A percentile compares a stretch with the other conserved stretches of the same genome.
Conservation (phyloP, 306 rosid species). For the Sicyos baderoa region DNA sequence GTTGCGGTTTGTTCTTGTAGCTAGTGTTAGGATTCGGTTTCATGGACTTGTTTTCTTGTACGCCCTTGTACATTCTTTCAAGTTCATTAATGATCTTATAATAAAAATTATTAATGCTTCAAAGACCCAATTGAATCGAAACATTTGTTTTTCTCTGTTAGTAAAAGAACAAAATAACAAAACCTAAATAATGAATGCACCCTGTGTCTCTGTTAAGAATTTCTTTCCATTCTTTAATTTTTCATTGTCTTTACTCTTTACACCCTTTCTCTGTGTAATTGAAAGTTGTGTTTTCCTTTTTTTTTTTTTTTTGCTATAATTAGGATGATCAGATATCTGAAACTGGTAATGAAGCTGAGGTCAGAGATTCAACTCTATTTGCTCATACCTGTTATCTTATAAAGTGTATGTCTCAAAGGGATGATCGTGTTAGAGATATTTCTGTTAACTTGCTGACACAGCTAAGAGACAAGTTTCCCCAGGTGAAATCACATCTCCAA, state of each 20-base stretch:
- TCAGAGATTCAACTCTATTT: conserved; percentile 63
- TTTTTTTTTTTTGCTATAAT: background rate
- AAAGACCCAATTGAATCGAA: background rate
- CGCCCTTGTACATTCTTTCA: background rate
- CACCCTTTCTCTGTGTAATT: conserved; percentile 19
- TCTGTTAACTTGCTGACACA: conserved; percentile 79
- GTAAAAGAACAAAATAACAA: background rate
- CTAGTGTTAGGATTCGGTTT: background rate
- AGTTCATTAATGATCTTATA: background rate
- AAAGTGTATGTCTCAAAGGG: conserved; percentile 78
- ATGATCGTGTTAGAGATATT: conserved; percentile 78
- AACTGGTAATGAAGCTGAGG: conserved; percentile 75
- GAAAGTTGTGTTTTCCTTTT: background rate
- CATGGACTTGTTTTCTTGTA: background rate
- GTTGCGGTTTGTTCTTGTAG: background rate
- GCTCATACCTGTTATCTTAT: conserved; percentile 78
- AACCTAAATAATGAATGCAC: background rate
- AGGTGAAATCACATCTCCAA: conserved; percentile 35
- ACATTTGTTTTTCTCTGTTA: background rate
- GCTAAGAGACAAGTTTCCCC: conserved; percentile 86
- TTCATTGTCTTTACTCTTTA: background rate
- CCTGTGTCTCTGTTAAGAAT: conserved; percentile 2
- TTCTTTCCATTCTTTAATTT: background rate
- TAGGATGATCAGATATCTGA: conserved; percentile 89
- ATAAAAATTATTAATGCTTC: background rate